Evolutionary conservation across 139 green algal genomes (phyloP), one percentile per base, ranked within the genome.

Genomic region (Chlorella sp.): DNA sequence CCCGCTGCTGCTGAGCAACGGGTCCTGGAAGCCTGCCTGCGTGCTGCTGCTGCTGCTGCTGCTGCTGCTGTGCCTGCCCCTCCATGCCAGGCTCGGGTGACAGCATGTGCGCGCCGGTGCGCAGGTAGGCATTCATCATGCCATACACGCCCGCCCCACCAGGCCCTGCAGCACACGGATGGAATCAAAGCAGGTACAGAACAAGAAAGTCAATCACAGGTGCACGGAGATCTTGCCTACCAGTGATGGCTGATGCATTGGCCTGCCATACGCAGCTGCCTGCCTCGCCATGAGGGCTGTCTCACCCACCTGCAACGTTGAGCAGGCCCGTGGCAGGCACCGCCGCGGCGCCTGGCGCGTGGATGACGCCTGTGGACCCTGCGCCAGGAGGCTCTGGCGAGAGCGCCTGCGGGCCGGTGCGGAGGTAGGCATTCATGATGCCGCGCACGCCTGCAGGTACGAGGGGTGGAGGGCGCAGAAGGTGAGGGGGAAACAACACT

Each of bases 321-420:
- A 89, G 42, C 30, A 89, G 85, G 85, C 85, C 85, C 11, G 42
- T 60, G 3, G 85, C 85, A 2, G 85, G 85, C 71, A 89, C 85
- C 32, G 85, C 85, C 19, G 85, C 71, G 9, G 48, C 69, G n/a
- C 71, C 48, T 22, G 85, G 85, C 3, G 71, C 85, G 19, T n/a
- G 48, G 69, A 89, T 89, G 32, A 89, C 21, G 42, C 57, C 85
- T 24, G 90, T 40, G 3, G 30, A 30, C 1, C 79, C 79, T 4
- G 24, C 71, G 16, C 68, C 71, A 30, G 83, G 34, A 22, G 88
- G 91, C 79, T 93, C 91, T 9, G 91, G 91, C 2, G 91, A 93
- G 30, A 93, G 88, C 61, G 85, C 89, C 39, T 93, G 87, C 22
- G 91, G 87, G 18, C 91, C 91, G 16, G 91, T 93, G 53, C 91